A percentile compares a stretch with the other conserved stretches of the same genome.
Evolutionary conservation across 371 early-diverging fungal genomes (phyloP).

Genomic region (Gilbertella persicaria): DNA sequence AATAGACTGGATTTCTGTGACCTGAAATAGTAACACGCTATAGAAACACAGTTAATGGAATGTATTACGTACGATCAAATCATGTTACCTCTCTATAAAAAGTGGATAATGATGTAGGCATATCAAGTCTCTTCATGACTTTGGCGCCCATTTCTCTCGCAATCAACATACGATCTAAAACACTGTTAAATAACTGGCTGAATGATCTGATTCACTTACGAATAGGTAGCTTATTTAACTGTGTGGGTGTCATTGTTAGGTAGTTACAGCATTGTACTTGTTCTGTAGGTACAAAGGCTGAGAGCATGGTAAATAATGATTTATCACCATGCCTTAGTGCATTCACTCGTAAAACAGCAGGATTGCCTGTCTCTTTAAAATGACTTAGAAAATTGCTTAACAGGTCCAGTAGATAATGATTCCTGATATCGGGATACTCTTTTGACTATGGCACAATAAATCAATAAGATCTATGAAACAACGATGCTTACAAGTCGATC

Average conservation of each 20-base stretch:
- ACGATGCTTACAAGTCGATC: conserved; percentile 60
- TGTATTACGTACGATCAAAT: conserved; percentile 1
- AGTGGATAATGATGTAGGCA: conserved; percentile 28
- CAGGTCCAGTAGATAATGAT: conserved; percentile 28
- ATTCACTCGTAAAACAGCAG: conserved; percentile 29
- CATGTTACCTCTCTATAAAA: conserved; percentile 38
- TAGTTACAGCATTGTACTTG: conserved; percentile 26
- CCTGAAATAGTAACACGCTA: conserved; percentile 73
- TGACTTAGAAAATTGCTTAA: conserved; percentile 31
- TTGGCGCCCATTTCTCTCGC: conserved; percentile 35
- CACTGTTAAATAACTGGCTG: conserved; percentile 28
- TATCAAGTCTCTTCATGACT: conserved; percentile 20
- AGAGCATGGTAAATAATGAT: conserved; percentile 42
- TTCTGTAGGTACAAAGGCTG: conserved; percentile 33
- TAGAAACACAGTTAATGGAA: conserved; percentile 20
- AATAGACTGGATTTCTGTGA: conserved; percentile 75
- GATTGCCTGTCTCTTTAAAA: conserved; percentile 39
- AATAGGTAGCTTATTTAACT: conserved; percentile 24
- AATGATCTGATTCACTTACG: conserved; percentile 27
- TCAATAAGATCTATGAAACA: conserved; percentile 9
- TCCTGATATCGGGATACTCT: conserved; percentile 32
- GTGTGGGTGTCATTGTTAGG: conserved; percentile 23
- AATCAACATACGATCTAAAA: conserved; percentile 32
- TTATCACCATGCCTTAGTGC: conserved; percentile 46
- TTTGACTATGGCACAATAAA: conserved; percentile 22